Evolutionary conservation across 1,284 basidiomycete species (phyloP).

Genomic region (Cryptococcus hybrid): DNA sequence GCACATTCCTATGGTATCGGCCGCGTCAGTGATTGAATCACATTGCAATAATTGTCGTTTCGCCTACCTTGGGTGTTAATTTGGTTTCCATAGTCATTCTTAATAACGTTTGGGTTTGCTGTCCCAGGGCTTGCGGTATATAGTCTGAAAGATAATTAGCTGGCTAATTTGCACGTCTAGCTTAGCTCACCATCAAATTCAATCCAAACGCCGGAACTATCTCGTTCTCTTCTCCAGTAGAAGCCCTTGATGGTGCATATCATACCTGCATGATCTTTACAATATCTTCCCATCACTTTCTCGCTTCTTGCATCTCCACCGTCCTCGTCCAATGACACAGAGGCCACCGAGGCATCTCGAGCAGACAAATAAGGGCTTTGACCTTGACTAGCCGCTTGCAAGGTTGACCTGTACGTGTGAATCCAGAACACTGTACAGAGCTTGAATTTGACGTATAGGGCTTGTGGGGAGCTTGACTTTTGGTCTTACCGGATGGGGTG

Average conservation of each 20-base stretch:
- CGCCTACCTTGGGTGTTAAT: conserved; percentile 36
- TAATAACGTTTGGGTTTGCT: conserved; percentile 47
- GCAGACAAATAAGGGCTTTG: conserved; percentile 27
- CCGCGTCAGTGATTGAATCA: no score
- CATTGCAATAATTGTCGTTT: not conserved
- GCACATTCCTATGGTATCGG: conserved; percentile 32
- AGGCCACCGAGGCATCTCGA: conserved; percentile 1
- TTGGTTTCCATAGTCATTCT: conserved; percentile 48
- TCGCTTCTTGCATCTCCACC: conserved; percentile 17
- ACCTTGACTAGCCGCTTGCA: conserved; percentile 44
- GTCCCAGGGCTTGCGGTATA: conserved; percentile 41
- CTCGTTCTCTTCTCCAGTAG: conserved; percentile 32
- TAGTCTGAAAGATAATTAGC: conserved; percentile 24
- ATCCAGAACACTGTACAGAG: conserved; percentile 43
- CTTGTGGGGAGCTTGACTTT: not conserved
- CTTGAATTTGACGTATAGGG: not conserved
- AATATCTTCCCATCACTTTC: conserved; percentile 36
- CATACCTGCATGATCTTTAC: conserved; percentile 48
- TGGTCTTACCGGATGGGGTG: not conserved
- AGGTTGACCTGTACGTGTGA: conserved; percentile 41
- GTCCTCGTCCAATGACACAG: not conserved
- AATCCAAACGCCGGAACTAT: conserved; percentile 32
- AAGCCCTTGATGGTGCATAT: conserved; percentile 45
- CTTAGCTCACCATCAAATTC: conserved; percentile 38
- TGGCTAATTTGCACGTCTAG: not conserved